A percentile compares a stretch with the other conserved stretches of the same genome.
Evolutionary conservation across 257 asterid species (phyloP).

Genomic region (Solanum tacnaense): DNA sequence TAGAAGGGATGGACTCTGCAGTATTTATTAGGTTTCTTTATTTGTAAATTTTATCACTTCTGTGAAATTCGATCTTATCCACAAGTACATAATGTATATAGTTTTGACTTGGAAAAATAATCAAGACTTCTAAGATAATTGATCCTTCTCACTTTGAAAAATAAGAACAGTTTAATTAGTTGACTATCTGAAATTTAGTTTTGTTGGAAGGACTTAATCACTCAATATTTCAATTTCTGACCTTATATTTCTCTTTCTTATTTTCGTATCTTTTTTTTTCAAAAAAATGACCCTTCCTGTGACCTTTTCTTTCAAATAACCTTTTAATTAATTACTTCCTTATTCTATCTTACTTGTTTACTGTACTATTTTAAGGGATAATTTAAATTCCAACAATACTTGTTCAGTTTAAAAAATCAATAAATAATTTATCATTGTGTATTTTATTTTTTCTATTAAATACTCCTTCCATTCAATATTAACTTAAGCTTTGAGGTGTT

Average conservation of each 20-base stretch:
- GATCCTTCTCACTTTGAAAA: too few relatives aligned
- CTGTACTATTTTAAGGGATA: too few relatives aligned
- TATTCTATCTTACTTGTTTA: too few relatives aligned
- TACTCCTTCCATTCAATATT: too few relatives aligned
- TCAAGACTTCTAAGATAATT: background rate
- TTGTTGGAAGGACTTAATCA: background rate
- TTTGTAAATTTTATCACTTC: background rate
- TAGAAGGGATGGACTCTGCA: background rate
- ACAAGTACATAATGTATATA: background rate
- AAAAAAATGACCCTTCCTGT: too few relatives aligned
- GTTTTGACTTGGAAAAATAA: background rate
- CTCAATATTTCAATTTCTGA: background rate
- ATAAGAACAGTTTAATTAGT: too few relatives aligned
- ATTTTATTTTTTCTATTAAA: rapidly evolving
- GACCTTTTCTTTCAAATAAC: too few relatives aligned
- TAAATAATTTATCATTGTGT: too few relatives aligned
- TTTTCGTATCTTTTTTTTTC: too few relatives aligned
- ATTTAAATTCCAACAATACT: rapidly evolving
- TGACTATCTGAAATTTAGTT: too few relatives aligned
- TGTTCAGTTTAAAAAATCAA: rapidly evolving
- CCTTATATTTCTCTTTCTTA: rapidly evolving
- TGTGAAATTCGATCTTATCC: background rate
- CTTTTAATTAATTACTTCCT: too few relatives aligned
- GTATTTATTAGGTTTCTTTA: background rate
- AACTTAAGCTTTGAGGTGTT: too few relatives aligned